Conservation (phyloP, 106 monocot species). For the Gastrodia elata region DNA sequence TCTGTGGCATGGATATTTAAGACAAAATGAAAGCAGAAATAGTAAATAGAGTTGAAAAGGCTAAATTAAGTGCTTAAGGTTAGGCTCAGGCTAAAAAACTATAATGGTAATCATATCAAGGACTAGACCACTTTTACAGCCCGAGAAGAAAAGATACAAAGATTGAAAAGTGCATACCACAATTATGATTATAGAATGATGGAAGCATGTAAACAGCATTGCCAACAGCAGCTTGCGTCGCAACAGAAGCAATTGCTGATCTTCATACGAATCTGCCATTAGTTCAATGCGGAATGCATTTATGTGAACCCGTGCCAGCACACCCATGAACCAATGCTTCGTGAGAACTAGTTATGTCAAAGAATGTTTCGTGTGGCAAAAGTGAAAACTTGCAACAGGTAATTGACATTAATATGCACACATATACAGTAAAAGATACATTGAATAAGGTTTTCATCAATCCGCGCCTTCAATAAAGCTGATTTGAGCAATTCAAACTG, state of each 20-base stretch:
- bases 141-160: background rate
- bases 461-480: slow-evolving; percentile 31
- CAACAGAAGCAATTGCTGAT: slow-evolving; percentile 55
- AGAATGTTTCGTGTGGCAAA: slow-evolving; percentile 12
- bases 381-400: background rate
- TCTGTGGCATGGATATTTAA: too few species aligned
- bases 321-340: slow-evolving; percentile 67
- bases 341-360: slow-evolving; percentile 73
- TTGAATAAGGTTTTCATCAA: slow-evolving; percentile 38
- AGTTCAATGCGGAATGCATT: slow-evolving; percentile 87
- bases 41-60: background rate
- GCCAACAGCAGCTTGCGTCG: slow-evolving; percentile 61
- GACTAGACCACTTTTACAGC: background rate
- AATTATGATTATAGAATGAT: slow-evolving; percentile 96
- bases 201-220: slow-evolving; percentile 94
- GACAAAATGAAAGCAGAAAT: background rate
- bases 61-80: background rate
- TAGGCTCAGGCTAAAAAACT: background rate
- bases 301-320: slow-evolving; percentile 76
- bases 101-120: background rate
- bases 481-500: slow-evolving; percentile 56
- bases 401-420: background rate
- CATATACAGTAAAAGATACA: slow-evolving; percentile 67
- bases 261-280: slow-evolving; percentile 52
- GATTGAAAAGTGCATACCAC: slow-evolving; percentile 39